A percentile compares a stretch with the other conserved stretches of the same genome.
Conservation (phyloP, 2,329 filamentous ascomycete genomes). For the Aspergillus niger region DNA sequence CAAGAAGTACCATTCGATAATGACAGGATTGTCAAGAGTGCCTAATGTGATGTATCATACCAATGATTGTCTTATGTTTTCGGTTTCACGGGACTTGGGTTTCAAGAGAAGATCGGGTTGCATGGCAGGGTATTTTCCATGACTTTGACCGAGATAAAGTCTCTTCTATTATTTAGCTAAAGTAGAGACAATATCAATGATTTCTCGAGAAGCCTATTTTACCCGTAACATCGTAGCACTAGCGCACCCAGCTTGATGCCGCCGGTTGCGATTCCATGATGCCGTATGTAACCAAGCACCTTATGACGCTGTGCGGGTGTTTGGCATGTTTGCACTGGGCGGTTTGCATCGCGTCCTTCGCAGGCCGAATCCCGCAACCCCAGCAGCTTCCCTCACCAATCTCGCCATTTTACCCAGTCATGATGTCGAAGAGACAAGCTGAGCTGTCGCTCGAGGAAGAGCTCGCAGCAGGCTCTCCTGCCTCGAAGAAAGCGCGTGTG, state of each 20-base stretch:
- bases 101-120: constrained; percentile 27
- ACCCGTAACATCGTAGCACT: background rate
- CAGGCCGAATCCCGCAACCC: constrained; percentile 24
- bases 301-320: constrained; percentile 21
- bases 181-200: constrained; percentile 24
- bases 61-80: constrained; percentile 32
- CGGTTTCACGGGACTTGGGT: constrained; percentile 31
- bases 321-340: constrained; percentile 32
- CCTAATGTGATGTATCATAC: constrained; percentile 44
- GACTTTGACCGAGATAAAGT: constrained; percentile 21
- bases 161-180: constrained; percentile 8
- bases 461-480: constrained; percentile 40
- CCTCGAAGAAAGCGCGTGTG: constrained; percentile 48
- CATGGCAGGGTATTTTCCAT: constrained; percentile 24
- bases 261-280: background rate
- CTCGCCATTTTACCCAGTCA: constrained; percentile 18
- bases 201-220: background rate
- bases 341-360: constrained; percentile 19
- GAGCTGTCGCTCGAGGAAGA: constrained; percentile 45
- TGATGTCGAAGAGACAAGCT: constrained; percentile 52
- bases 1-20: constrained; percentile 83
- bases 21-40: constrained; percentile 59
- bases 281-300: constrained; percentile 1
- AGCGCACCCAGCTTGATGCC: background rate
- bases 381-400: constrained; percentile 13